Evolutionary conservation across 495 filamentous ascomycete species (phyloP), one percentile per base, ranked within the genome.

Genomic region (Annulohypoxylon nitens): DNA sequence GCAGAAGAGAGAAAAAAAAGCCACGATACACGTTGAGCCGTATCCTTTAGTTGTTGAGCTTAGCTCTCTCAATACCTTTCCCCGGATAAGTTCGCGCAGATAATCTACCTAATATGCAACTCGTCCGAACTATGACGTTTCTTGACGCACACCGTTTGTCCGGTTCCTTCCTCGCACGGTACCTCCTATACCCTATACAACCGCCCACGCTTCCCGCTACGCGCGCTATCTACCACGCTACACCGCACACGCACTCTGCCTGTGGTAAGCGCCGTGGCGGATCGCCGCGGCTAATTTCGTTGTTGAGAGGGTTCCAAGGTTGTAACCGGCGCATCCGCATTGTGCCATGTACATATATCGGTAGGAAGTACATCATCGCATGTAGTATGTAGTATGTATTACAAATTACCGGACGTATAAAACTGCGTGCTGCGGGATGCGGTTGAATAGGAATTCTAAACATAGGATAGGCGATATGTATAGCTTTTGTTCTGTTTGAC

Each of bases 81-180:
- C 41, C 43, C 43, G 43, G 43, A 20, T 47, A 47, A 47, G 43
- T 47, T 5, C 12, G 43, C 30, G 30, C 30, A 30, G 20, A 23
- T 23, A 23, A 23, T 23, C 20, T 18, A 9, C 4, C 4, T 47
- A 18, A 47, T 18, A 18, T 47, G n/a, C 43, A 16, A 20, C 43
- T 1, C n/a, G 2, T 47, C 18, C 25, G 20, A n/a, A 54, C 50
- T 60, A 60, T 60, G 57, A 60, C 57, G 57, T 54, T 60, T 60
- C 16, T 36, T 60, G 11, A 7, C 34, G 48, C 16, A 14, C 36
- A 60, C 57, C 26, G 57, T 60, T 60, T 60, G 18, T 60, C 57
- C 37, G 37, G 36, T 43, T 11, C 3, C 12, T 1, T 6, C 20
- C 25, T 60, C 20, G 30, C 57, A 60, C 57, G 18, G 57, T 60